These are phyloP conservation scores for Ophiocordyceps robertsii DNA, from an alignment of 2,329 filamentous ascomycete genomes.

Conservation along the genomic window DNA sequence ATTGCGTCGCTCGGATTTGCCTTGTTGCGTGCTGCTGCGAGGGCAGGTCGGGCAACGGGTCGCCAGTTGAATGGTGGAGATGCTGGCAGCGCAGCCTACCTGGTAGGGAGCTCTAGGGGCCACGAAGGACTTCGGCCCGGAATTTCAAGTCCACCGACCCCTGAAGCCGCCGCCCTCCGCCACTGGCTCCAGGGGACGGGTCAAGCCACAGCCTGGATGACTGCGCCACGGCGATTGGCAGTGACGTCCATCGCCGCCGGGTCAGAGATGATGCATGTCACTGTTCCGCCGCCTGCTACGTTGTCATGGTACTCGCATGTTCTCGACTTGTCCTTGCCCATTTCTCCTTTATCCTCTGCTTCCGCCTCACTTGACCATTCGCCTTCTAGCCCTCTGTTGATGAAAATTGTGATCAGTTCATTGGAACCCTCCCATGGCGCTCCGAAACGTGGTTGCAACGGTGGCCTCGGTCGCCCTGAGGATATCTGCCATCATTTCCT, in stretches of 20 bases:
- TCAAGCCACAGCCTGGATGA: slow-evolving; percentile 1
- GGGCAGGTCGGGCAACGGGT: slow-evolving; percentile 14
- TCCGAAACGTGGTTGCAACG: slow-evolving; percentile 17
- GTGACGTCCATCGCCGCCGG: background rate
- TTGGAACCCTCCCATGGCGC: slow-evolving; percentile 2
- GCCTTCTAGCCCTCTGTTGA: too few relatives aligned
- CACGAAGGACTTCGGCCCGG: slow-evolving; percentile 9
- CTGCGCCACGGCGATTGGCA: background rate
- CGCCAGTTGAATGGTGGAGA: slow-evolving; percentile 7
- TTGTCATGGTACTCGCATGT: too few relatives aligned
- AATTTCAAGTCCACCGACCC: slow-evolving; percentile 8
- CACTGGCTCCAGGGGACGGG: background rate
- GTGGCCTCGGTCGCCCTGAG: slow-evolving; percentile 23
- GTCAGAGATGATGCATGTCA: too few relatives aligned
- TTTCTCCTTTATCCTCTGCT: too few relatives aligned
- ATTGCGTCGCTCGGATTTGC: slow-evolving; percentile 31
- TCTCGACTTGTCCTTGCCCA: too few relatives aligned
- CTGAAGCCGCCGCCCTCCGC: too few relatives aligned
- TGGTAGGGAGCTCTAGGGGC: slow-evolving; percentile 3
- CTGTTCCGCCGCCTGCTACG: too few relatives aligned
- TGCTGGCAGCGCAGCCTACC: background rate
- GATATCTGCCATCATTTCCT: slow-evolving; percentile 21
- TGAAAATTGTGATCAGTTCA: too few relatives aligned
- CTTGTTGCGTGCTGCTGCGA: slow-evolving; percentile 15
- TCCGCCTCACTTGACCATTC: too few relatives aligned